Percentiles rank a stretch among this genome's conserved stretches.
phyloP scores from a whole-genome alignment of 2,329 filamentous ascomycete species.

The Talaromyces albobiverticillius region DNA sequence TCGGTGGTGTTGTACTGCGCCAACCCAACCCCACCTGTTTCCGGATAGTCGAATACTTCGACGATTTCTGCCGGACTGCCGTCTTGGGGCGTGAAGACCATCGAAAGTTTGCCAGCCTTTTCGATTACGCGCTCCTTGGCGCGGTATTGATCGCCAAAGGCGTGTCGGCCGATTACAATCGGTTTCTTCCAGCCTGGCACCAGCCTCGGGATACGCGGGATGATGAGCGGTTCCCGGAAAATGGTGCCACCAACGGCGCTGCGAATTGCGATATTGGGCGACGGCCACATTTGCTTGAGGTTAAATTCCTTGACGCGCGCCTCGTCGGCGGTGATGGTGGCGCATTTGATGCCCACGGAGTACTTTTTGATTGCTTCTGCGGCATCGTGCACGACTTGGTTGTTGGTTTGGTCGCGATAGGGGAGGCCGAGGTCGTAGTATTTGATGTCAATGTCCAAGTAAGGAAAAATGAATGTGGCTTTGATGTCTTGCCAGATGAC shows the following conservation, averaged over 20 bases:
- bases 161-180: conserved; percentile 97
- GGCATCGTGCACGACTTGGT: conserved; percentile 90
- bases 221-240: conserved; percentile 98
- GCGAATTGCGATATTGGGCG: conserved; percentile 83
- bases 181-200: conserved; percentile 98
- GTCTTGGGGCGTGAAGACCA: conserved; percentile 84
- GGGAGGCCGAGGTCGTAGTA: conserved; percentile 93
- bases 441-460: conserved; percentile 96
- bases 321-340: conserved; percentile 98
- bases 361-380: conserved; percentile 99
- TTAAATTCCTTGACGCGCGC: conserved; percentile 95
- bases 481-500: conserved; percentile 99
- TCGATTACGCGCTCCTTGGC: conserved; percentile 86
- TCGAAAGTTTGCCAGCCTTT: conserved; percentile 81
- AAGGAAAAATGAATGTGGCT: conserved; percentile 67
- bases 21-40: conserved; percentile 80
- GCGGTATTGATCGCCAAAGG: conserved; percentile 97
- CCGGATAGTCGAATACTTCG: conserved; percentile 80
- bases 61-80: conserved; percentile 79
- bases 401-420: conserved; percentile 93
- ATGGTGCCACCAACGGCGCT: conserved; percentile 83
- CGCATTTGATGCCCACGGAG: conserved; percentile 97
- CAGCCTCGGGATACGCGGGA: conserved; percentile 84
- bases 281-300: conserved; percentile 99
- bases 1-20: conserved; percentile 98